Conservation (phyloP, 2,329 filamentous ascomycete species). For the Hymenoscyphus fructigenus region DNA sequence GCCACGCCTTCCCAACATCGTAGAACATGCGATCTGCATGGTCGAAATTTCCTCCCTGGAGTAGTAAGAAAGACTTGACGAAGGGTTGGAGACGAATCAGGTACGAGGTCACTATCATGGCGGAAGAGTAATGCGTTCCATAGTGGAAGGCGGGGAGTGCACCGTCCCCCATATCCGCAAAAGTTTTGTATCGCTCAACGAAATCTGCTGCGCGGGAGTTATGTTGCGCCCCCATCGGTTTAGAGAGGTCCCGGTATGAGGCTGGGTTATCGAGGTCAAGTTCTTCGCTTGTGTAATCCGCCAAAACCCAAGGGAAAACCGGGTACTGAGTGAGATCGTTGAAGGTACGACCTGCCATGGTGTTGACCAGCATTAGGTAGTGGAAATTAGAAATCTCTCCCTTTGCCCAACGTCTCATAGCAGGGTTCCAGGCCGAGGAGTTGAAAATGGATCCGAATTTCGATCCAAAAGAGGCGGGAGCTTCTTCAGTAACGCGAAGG, state of each 20-base stretch:
- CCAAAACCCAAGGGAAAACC: constrained; percentile 95
- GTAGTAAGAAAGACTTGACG: constrained; percentile 88
- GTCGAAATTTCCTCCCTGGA: constrained; percentile 95
- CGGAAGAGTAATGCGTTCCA: constrained; percentile 96
- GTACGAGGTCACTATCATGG: constrained; percentile 98
- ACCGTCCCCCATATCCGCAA: constrained; percentile 84
- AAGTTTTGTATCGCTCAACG: constrained; percentile 78
- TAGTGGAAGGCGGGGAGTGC: constrained; percentile 85
- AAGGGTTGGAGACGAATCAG: constrained; percentile 94
- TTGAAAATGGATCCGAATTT: constrained; percentile 94
- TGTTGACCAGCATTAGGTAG: constrained; percentile 98
- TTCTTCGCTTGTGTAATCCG: constrained; percentile 93
- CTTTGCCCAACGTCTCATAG: constrained; percentile 85
- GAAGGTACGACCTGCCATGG: constrained; percentile 93
- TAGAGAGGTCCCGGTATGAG: constrained; percentile 86
- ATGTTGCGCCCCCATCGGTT: constrained; percentile 94
- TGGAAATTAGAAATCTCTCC: constrained; percentile 98
- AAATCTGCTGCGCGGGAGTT: constrained; percentile 74
- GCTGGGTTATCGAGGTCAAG: constrained; percentile 81
- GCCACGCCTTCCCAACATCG: constrained; percentile 88
- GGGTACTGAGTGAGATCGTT: constrained; percentile 98
- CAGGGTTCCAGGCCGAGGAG: constrained; percentile 74
- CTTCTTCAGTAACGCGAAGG: constrained; percentile 64
- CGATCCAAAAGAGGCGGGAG: constrained; percentile 68
- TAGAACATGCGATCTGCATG: constrained; percentile 95